Conservation (phyloP, 1,284 basidiomycete genomes). For the Moniliophthora roreri region DNA sequence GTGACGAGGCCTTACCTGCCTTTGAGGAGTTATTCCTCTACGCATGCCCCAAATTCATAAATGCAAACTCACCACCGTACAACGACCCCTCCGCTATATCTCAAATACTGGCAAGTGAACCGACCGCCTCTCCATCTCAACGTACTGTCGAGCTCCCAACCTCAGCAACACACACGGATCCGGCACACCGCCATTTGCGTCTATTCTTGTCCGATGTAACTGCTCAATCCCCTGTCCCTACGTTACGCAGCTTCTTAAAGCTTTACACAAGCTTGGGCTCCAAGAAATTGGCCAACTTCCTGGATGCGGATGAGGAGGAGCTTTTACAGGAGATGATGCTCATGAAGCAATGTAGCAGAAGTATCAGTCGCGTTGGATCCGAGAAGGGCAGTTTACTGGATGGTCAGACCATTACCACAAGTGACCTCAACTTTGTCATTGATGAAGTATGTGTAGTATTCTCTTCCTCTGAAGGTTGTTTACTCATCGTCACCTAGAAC, state of each 20-base stretch:
- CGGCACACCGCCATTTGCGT: conserved; percentile 80
- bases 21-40: conserved; percentile 96
- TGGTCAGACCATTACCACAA: conserved; percentile 86
- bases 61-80: conserved; percentile 91
- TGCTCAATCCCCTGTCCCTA: conserved; percentile 78
- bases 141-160: conserved; percentile 24
- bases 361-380: conserved; percentile 57
- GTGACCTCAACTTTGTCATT: conserved; percentile 95
- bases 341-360: conserved; percentile 86
- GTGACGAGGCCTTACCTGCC: conserved; percentile 75
- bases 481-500: conserved; percentile 48
- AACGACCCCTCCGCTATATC: conserved; percentile 75
- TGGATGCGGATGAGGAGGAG: conserved; percentile 90
- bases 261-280: conserved; percentile 94
- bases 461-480: background rate
- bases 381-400: conserved; percentile 70
- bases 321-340: conserved; percentile 97
- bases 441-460: conserved; percentile 65
- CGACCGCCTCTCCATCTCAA: conserved; percentile 30
- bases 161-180: conserved; percentile 49
- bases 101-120: conserved; percentile 38
- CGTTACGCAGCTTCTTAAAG: conserved; percentile 90
- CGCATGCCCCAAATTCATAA: conserved; percentile 96
- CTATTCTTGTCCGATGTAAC: conserved; percentile 84
- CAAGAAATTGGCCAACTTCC: conserved; percentile 88